Base-by-base conservation (phyloP, 768 basidiomycete genomes). In the Lentinula raphanica region DNA sequence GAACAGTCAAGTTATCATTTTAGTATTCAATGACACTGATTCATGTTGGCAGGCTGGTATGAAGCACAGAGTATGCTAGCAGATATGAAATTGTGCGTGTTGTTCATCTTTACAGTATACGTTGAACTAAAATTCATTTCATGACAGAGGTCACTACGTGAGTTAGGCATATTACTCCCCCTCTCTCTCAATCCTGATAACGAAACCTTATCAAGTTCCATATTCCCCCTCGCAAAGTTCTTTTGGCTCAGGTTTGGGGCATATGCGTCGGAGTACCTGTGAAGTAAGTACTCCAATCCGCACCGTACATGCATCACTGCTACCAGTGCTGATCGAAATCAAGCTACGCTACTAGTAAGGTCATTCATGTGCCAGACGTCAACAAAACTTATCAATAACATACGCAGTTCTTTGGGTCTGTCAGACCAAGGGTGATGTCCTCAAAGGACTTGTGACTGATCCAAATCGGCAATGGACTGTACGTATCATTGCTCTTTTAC, bases 391-490 rank as follows among this genome's bases (percentile, higher is more conserved):
- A 58, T 54, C 57, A 59, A 5, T 21, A 11, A 2, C 8, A 46
- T 46, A n/a, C n/a, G n/a, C n/a, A 49, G 53, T 46, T 39, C 23
- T 40, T 0, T 62, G 64, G 65, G 59, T 67, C n/a, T 63, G 63
- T 28, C 62, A 63, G 45, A 66, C 65, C 25, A 67, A 67, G 49
- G 62, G 65, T 11, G 42, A 46, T 42, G 60, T 61, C 29, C 57
- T 67, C 6, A 49, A 61, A 31, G 66, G 66, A 21, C 31, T 56
- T 5, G 60, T 56, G 25, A 32, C 40, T 13, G 66, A 67, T 49
- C 66, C 66, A 3, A 67, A 67, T 55, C 58, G 62, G 27, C 66
- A 67, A 45, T 67, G 66, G 66, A 67, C 66, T 11, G 65, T 64
- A 36, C 21, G 62, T 62, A 3, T 54, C 36, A 5, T 29, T 2